phyloP scores from a whole-genome alignment of 2,329 filamentous ascomycete genomes.

The Cercospora canescens region DNA sequence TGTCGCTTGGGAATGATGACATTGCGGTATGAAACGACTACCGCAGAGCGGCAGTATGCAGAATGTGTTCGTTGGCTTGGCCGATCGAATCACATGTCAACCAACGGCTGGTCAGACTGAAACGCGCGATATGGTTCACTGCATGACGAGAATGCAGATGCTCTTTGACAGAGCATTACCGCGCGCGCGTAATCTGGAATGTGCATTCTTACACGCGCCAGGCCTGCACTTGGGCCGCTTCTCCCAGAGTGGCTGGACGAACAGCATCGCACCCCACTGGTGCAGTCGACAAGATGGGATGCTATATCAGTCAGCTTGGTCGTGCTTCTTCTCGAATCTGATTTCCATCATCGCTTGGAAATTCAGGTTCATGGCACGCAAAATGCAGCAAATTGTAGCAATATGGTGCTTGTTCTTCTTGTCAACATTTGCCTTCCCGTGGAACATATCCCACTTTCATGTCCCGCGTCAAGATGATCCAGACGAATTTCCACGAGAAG shows the following conservation, averaged over 20 bases:
- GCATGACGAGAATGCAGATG: not conserved
- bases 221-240: not conserved
- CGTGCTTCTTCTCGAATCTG: not conserved
- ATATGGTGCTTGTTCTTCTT: not conserved
- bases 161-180: not conserved
- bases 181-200: not conserved
- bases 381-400: not conserved
- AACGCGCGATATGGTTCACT: not conserved
- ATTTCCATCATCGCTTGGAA: not conserved
- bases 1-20: not conserved
- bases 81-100: no score
- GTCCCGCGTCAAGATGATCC: not conserved
- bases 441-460: not conserved
- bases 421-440: not conserved
- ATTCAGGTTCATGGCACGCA: not conserved
- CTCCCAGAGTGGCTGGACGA: not conserved
- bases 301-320: not conserved
- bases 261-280: not conserved
- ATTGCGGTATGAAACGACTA: not conserved
- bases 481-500: not conserved
- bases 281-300: not conserved
- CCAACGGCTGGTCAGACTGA: no score
- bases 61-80: no score
- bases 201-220: not conserved
- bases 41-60: no score